Conservation (phyloP, 2,329 filamentous ascomycete species). For the Colletotrichum sp. region DNA sequence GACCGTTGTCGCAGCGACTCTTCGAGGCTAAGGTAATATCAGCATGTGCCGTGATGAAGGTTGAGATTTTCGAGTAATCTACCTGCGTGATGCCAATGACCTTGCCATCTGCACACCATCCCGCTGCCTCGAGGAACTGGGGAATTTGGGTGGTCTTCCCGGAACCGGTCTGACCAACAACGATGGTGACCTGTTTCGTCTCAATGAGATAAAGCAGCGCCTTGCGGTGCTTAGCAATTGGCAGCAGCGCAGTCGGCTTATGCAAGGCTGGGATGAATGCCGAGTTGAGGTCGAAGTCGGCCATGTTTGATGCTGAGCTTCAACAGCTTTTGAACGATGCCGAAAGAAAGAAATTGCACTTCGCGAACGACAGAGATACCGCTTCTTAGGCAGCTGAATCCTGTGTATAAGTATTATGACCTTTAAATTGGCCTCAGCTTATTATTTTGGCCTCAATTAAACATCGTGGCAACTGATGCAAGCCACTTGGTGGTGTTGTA, state of each 20-base stretch:
- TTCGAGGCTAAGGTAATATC: slow-evolving; percentile 67
- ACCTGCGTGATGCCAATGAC: slow-evolving; percentile 90
- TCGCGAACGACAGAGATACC: not conserved
- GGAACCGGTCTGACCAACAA: slow-evolving; percentile 92
- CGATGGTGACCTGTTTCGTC: slow-evolving; percentile 81
- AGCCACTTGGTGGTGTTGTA: not conserved
- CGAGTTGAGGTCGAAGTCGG: slow-evolving; percentile 61
- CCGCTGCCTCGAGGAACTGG: slow-evolving; percentile 85
- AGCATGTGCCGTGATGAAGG: not conserved
- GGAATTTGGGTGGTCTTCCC: slow-evolving; percentile 97
- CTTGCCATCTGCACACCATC: slow-evolving; percentile 87
- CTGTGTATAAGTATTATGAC: not conserved
- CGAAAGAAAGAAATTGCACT: not conserved
- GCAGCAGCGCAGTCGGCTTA: slow-evolving; percentile 82
- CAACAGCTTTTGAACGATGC: not conserved
- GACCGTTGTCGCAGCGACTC: slow-evolving; percentile 90
- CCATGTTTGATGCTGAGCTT: slow-evolving; percentile 41
- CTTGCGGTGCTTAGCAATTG: slow-evolving; percentile 83
- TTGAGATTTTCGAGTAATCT: slow-evolving; percentile 35
- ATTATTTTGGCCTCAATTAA: not conserved
- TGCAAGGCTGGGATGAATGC: slow-evolving; percentile 81
- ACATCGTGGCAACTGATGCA: not conserved
- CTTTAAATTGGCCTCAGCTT: not conserved
- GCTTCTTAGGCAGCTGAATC: not conserved
- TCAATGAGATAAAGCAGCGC: slow-evolving; percentile 86